A percentile compares a stretch with the other conserved stretches of the same genome.
Evolutionary conservation across 2,329 filamentous ascomycete species (phyloP).

Genomic region (Cercospora janseana): DNA sequence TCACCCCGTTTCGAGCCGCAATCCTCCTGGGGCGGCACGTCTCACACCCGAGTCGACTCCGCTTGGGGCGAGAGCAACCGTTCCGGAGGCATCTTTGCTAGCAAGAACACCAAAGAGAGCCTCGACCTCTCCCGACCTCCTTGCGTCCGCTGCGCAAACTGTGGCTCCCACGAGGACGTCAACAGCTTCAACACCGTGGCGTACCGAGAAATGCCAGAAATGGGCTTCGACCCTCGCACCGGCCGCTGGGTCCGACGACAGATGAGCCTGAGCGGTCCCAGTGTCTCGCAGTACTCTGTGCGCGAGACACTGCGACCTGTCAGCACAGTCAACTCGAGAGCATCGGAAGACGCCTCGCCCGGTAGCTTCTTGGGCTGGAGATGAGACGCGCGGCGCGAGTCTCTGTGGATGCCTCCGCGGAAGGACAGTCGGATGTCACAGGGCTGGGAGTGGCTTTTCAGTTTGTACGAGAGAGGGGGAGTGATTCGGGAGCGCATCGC

Average conservation of each 20-base stretch:
- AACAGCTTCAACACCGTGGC: not conserved
- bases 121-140: conserved; percentile 2
- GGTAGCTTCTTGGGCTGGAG: conserved; percentile 1
- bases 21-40: conserved; percentile 8
- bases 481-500: not conserved
- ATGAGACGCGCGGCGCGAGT: conserved; percentile 1
- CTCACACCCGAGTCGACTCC: conserved; percentile 12
- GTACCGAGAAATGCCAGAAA: conserved; percentile 4
- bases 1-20: not conserved
- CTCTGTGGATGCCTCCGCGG: conserved; percentile 2
- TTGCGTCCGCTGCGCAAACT: conserved; percentile 2
- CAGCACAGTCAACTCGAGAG: conserved; percentile 4
- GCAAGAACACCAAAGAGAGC: conserved; percentile 4
- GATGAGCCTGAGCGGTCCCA: conserved; percentile 8
- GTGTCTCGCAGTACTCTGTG: conserved; percentile 8
- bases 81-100: not conserved
- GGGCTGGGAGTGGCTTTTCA: conserved; percentile 8
- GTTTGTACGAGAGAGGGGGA: not conserved
- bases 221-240: conserved; percentile 7
- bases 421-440: conserved; percentile 5
- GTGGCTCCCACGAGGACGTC: conserved; percentile 9
- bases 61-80: conserved; percentile 10
- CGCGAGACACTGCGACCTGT: conserved; percentile 11
- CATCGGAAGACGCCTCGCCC: conserved; percentile 7
- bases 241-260: conserved; percentile 7